Base-by-base conservation (phyloP, 352 stramenopile species). In the Paralagenidium karlingii region DNA sequence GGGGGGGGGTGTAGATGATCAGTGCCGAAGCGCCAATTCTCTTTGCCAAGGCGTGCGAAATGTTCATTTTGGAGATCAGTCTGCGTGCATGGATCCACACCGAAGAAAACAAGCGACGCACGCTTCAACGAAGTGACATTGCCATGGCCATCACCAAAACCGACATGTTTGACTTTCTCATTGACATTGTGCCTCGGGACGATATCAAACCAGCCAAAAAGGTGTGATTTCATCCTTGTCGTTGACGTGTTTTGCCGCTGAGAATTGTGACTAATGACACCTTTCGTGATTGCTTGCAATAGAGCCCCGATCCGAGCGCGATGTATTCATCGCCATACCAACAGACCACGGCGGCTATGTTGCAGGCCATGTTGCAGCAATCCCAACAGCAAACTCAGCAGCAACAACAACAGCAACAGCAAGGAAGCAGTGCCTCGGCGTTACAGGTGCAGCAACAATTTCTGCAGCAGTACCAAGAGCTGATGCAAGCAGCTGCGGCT, bases 11-110 rank as follows among this genome's bases (percentile, higher is more conserved):
- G 11, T 58, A 88, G 64, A 96, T 96, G 86, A 96, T 96, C 58
- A 92, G 80, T 34, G 82, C 81, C 0, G 87, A 96, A 41, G 87
- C 87, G 20, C 87, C 87, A 7, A 79, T 96, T 34, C 60, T 96
- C 25, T 92, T 96, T 43, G 83, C 87, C 45, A 96, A 96, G 60
- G 87, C 87, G n/a, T 95, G 83, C 49, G 87, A 96, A 50, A 93
- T 96, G 60, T 96, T 96, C 49, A 94, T 96, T 37, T 55, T 89
- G 5, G 85, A 96, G 58, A 56, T 96, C 31, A 93, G 71, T 44
- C 51, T 94, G 42, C 76, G 80, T 24, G 71, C 82, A 25, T 94
- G 79, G 76, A 85, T 82, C 58, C 73, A 94, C 63, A 94, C 84
- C 22, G 84, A 94, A 51, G 79, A 94, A 53, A 93, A 88, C 64